Percentiles rank a stretch among this genome's conserved stretches.
phyloP scores from a whole-genome alignment of 1,139 yeast species.

The Diutina catenulata region DNA sequence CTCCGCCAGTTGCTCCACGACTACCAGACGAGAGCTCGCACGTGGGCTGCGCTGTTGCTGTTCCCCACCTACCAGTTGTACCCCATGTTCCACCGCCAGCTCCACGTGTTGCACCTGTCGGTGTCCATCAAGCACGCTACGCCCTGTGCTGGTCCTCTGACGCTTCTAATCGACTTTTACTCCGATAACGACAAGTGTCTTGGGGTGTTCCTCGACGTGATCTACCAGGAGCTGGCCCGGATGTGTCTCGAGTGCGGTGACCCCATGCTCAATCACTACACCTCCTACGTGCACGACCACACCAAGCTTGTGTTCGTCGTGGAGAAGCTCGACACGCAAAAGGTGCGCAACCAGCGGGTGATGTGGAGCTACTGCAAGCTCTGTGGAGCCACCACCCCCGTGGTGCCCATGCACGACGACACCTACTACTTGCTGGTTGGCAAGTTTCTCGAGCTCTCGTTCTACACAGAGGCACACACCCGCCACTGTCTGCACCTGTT shows the following conservation, averaged over 20 bases:
- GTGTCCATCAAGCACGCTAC: constrained; percentile 79
- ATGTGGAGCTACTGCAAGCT: constrained; percentile 90
- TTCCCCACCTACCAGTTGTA: constrained; percentile 31
- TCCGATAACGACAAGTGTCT: constrained; percentile 85
- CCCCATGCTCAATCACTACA: constrained; percentile 58
- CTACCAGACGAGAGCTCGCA: constrained; percentile 22
- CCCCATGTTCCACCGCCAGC: constrained; percentile 55
- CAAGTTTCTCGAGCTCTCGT: constrained; percentile 75
- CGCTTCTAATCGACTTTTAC: constrained; percentile 73
- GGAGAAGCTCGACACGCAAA: constrained; percentile 30
- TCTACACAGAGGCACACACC: constrained; percentile 47
- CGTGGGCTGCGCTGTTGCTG: constrained; percentile 31
- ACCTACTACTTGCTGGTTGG: constrained; percentile 92
- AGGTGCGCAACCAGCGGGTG: constrained; percentile 36
- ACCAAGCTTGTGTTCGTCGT: constrained; percentile 73
- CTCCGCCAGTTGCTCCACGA: constrained; percentile 9
- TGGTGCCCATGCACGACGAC: constrained; percentile 75
- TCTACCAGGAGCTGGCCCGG: constrained; percentile 55
- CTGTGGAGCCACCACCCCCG: constrained; percentile 69
- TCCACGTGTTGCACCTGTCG: constrained; percentile 68
- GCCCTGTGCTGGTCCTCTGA: constrained; percentile 86
- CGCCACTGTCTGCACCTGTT: constrained; percentile 59
- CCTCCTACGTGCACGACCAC: constrained; percentile 81
- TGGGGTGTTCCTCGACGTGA: constrained; percentile 79
- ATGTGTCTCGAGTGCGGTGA: constrained; percentile 79